Evolutionary conservation across 2,329 filamentous ascomycete genomes (phyloP).

Genomic region (Aspergillus viridinutans): DNA sequence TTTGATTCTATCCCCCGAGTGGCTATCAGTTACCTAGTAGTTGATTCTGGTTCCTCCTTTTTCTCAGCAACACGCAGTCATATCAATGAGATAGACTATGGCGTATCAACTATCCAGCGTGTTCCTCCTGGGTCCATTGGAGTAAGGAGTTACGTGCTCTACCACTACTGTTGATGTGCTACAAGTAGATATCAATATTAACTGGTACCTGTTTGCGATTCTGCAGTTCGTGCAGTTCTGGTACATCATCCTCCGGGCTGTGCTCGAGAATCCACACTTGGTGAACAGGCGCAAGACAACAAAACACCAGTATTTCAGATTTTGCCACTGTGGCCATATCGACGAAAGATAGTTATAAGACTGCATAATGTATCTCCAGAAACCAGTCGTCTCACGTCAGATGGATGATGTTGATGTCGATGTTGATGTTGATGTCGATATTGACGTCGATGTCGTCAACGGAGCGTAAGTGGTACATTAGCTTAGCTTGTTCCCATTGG

Average conservation of each 20-base stretch:
- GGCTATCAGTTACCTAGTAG: not conserved
- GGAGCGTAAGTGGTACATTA: not conserved
- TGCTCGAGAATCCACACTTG: not conserved
- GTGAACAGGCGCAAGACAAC: too few relatives aligned
- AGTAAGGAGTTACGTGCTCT: not conserved
- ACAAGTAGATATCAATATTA: not conserved
- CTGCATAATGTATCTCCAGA: not conserved
- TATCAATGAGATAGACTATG: too few relatives aligned
- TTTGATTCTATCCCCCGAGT: not conserved
- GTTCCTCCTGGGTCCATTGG: too few relatives aligned
- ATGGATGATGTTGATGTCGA: not conserved
- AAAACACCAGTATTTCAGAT: not conserved
- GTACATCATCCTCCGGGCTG: not conserved
- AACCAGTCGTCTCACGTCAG: not conserved
- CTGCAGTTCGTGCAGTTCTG: not conserved
- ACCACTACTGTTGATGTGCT: not conserved
- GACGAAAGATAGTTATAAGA: not conserved
- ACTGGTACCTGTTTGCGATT: not conserved
- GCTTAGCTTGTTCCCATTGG: too few relatives aligned
- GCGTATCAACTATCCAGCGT: too few relatives aligned
- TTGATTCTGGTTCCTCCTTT: too few relatives aligned
- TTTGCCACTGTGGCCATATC: not conserved
- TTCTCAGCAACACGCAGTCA: too few relatives aligned
- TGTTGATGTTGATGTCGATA: not conserved
- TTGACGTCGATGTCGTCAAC: not conserved